Evolutionary conservation across 768 basidiomycete genomes (phyloP).

Genomic region (Tricholoma bakamatsutake): DNA sequence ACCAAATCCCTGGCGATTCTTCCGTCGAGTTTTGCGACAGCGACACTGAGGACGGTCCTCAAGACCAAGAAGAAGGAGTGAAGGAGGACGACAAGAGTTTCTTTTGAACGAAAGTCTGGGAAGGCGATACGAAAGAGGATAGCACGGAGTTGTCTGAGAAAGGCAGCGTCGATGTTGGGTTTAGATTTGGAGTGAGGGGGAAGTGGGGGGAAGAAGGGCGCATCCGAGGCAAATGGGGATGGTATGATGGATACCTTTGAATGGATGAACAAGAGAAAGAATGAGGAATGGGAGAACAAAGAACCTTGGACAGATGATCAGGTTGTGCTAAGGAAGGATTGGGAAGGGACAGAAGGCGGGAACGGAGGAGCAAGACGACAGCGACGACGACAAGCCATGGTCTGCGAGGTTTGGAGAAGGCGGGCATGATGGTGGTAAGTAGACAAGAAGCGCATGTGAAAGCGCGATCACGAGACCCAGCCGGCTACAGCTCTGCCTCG

Average conservation of each 20-base stretch:
- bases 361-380: no score
- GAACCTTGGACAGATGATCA: constrained; percentile 56
- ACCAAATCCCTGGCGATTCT: constrained; percentile 85
- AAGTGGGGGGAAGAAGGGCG: constrained; percentile 56
- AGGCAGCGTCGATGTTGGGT: constrained; percentile 63
- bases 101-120: constrained; percentile 58
- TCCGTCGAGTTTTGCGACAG: constrained; percentile 86
- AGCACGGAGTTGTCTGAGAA: constrained; percentile 67
- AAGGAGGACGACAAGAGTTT: constrained; percentile 63
- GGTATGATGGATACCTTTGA: constrained; percentile 39
- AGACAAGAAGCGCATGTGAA: no score
- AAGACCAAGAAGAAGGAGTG: constrained; percentile 86
- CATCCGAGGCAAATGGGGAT: constrained; percentile 49
- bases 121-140: constrained; percentile 69
- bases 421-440: no score
- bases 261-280: not conserved
- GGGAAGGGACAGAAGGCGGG: no score
- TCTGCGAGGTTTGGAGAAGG: no score
- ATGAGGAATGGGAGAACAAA: constrained; percentile 11
- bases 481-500: no score
- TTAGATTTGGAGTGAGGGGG: constrained; percentile 37
- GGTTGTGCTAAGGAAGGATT: no score
- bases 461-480: no score
- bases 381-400: no score
- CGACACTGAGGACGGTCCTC: constrained; percentile 81